Conservation (phyloP, 116 monocot genomes). For the Dioscorea cayenensis region DNA sequence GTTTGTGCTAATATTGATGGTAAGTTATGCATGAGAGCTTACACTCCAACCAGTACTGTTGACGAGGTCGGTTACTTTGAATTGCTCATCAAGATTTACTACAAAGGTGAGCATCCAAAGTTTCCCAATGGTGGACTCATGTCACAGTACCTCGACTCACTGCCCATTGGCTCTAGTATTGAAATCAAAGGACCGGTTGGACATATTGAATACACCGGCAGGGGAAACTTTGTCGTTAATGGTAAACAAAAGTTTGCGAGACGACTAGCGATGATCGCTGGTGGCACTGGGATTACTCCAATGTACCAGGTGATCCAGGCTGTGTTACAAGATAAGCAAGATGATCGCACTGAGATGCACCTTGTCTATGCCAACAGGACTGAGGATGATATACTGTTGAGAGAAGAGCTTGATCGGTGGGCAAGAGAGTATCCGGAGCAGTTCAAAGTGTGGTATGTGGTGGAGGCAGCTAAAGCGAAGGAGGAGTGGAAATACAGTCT, state of each 20-base stretch:
- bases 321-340: constrained; percentile 47
- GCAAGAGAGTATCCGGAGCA: constrained; percentile 29
- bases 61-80: constrained; percentile 73
- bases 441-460: constrained; percentile 84
- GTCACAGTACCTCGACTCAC: constrained; percentile 75
- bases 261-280: constrained; percentile 67
- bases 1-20: constrained; percentile 52
- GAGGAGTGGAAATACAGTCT: constrained; percentile 59
- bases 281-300: constrained; percentile 89
- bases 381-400: constrained; percentile 71
- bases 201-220: constrained; percentile 72
- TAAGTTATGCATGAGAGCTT: constrained; percentile 82
- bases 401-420: constrained; percentile 66
- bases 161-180: constrained; percentile 35
- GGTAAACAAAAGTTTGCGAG: constrained; percentile 44
- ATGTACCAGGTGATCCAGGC: constrained; percentile 84
- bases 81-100: constrained; percentile 72
- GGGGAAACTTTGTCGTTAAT: constrained; percentile 50
- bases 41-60: constrained; percentile 70
- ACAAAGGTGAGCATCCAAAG: constrained; percentile 39
- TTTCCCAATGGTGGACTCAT: constrained; percentile 80
- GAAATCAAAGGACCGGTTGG: constrained; percentile 78
- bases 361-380: constrained; percentile 73
- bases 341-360: constrained; percentile 64
- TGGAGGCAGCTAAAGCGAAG: constrained; percentile 20